Evolutionary conservation across 148 eudicot species (phyloP), one percentile per base, ranked within the genome.

Genomic region (Rhododendron mucronatum): DNA sequence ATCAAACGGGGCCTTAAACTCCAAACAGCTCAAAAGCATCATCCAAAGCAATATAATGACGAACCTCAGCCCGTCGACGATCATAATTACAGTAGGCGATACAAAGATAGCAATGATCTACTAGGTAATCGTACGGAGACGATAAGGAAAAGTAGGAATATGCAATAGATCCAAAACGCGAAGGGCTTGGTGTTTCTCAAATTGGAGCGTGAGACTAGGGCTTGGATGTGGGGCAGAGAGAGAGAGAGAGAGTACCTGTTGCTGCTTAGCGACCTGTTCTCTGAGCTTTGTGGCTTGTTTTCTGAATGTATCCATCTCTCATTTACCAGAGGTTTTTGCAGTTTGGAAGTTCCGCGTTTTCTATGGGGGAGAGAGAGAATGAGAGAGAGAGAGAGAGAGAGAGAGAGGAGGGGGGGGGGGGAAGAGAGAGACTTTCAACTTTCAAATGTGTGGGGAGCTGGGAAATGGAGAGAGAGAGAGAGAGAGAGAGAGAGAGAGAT

Each of bases 181-280:
- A 26, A 33, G 12, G 63, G 28, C 0, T 28, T 12, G 30, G 55
- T 26, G 8, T 15, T 30, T 16, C 35, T 14, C 44, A 28, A 83
- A 39, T 8, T 67, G 59, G 78, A 28, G 78, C 3, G 45, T 53
- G 23, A 80, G 82, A 80, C 84, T 82, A 86, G 88, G 89, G 87
- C 79, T 81, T 16, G 12, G 81, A 3, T 75, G 48, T 33, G 13
- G n/a, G 18, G 74, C 33, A 48, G 74, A 41, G 77, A 76, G 28
- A 55, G 61, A 16, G 59, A 16, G 55, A 21, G 16, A 9, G 75
- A 23, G 28, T 57, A 90, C 91, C 89, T 90, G 91, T 76, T 89
- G 91, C 45, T 90, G 94, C 88, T 88, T 90, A 50, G 94, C 92
- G 79, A 92, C 94, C 77, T 92, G 94, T 87, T 92, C 94, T 87